Conservation (phyloP, 2,329 filamentous ascomycete genomes). For the Trichoderma sp. region DNA sequence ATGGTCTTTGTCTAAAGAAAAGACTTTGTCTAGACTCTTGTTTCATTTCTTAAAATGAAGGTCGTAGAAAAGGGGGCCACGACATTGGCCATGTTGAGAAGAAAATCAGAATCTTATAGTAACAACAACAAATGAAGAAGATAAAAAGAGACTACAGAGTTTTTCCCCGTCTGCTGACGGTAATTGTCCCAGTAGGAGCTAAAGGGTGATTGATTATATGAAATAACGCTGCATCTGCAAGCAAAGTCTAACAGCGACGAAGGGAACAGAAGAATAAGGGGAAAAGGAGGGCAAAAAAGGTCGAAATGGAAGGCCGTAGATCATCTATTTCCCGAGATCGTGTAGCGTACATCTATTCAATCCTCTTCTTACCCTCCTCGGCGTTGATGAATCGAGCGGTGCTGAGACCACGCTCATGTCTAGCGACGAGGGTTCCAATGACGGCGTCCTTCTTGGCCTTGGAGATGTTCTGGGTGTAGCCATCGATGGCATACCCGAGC, state of each 20-base stretch:
- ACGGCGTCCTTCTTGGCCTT: constrained; percentile 82
- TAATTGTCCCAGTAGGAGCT: not conserved
- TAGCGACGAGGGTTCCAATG: constrained; percentile 67
- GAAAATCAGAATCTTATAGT: not conserved
- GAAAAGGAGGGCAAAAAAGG: not conserved
- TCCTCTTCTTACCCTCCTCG: constrained; percentile 98
- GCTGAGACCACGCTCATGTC: constrained; percentile 81
- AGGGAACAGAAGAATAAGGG: constrained; percentile 23
- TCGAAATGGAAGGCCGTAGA: not conserved
- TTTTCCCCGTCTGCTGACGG: not conserved
- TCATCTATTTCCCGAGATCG: not conserved
- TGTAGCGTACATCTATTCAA: constrained; percentile 63
- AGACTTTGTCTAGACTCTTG: not conserved
- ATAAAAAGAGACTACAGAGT: not conserved
- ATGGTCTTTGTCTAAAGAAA: not conserved
- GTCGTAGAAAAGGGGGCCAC: not conserved
- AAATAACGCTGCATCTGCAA: constrained; percentile 15
- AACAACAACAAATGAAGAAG: not conserved
- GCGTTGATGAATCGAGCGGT: constrained; percentile 79
- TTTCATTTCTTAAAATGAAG: not conserved
- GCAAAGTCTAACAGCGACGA: constrained; percentile 20
- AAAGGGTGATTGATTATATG: not conserved
- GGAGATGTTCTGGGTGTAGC: constrained; percentile 81
- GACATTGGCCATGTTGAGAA: not conserved
- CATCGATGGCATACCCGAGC: constrained; percentile 80